phyloP scores from a whole-genome alignment of 116 monocot genomes.

The Zostera marina region DNA sequence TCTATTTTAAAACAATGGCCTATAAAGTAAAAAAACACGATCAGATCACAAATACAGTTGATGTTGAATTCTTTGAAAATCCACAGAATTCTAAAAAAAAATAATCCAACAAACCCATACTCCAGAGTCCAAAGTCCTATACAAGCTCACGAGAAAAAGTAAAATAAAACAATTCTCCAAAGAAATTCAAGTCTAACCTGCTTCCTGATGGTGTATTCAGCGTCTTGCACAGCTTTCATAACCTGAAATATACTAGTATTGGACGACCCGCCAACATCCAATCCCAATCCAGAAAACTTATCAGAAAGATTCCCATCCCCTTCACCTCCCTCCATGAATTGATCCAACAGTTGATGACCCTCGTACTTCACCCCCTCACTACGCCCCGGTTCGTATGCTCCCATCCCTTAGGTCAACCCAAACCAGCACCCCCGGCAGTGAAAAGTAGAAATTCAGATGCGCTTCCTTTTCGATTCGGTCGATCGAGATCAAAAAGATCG shows the following conservation, averaged over 20 bases:
- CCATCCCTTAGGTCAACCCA: background rate
- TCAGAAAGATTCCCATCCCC: constrained; percentile 2
- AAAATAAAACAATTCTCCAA: background rate
- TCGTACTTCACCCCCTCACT: background rate
- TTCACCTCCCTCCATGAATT: background rate
- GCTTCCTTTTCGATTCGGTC: background rate
- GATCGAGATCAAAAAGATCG: background rate
- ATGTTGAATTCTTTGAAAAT: too few species aligned
- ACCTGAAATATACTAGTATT: constrained; percentile 39
- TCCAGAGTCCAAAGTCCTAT: too few species aligned
- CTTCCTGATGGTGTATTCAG: constrained; percentile 50
- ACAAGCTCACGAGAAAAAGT: background rate
- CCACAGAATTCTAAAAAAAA: background rate
- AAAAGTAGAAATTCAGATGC: background rate
- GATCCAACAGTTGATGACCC: background rate
- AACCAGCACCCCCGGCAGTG: background rate
- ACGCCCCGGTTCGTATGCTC: background rate
- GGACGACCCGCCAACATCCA: constrained; percentile 22
- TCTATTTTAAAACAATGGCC: too few species aligned
- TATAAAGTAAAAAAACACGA: too few species aligned
- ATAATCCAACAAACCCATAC: background rate
- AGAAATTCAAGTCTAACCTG: constrained; percentile 30
- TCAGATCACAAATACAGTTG: too few species aligned
- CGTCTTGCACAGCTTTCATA: constrained; percentile 67
- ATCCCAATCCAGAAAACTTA: constrained; percentile 2